Evolutionary conservation across 768 basidiomycete genomes (phyloP).

Genomic region (Rhizopogon vesiculosus): DNA sequence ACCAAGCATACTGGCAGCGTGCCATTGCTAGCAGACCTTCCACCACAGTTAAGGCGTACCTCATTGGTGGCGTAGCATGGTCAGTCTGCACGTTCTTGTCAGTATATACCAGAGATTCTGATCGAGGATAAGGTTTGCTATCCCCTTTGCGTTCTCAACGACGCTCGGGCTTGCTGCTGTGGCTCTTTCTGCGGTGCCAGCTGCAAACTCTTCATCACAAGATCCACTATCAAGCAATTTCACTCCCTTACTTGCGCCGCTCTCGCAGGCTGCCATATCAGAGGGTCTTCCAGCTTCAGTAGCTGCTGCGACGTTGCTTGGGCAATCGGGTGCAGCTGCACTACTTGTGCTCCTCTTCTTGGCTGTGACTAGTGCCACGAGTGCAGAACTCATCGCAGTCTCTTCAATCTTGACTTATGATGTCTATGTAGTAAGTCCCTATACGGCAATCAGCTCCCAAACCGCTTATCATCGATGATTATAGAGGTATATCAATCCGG

Average conservation of each 20-base stretch:
- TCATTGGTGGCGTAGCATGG: slow-evolving; percentile 89
- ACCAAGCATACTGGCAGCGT: slow-evolving; percentile 87
- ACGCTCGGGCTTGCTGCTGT: slow-evolving; percentile 86
- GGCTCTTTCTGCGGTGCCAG: slow-evolving; percentile 54
- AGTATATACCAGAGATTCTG: not conserved
- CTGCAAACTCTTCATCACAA: slow-evolving; percentile 19
- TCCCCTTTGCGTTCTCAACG: slow-evolving; percentile 83
- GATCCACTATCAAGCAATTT: slow-evolving; percentile 47
- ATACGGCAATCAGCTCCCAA: not conserved
- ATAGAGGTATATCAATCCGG: slow-evolving; percentile 75
- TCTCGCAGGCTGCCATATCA: slow-evolving; percentile 63
- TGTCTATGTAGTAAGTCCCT: slow-evolving; percentile 59
- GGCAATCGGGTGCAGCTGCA: slow-evolving; percentile 73
- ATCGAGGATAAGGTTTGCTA: slow-evolving; percentile 55
- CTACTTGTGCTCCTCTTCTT: slow-evolving; percentile 81
- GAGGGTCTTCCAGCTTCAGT: slow-evolving; percentile 88
- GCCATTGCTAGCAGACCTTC: slow-evolving; percentile 85
- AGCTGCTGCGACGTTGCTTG: slow-evolving; percentile 77
- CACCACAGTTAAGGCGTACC: slow-evolving; percentile 86
- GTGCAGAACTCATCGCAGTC: slow-evolving; percentile 90
- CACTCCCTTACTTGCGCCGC: slow-evolving; percentile 35
- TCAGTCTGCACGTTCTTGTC: slow-evolving; percentile 20
- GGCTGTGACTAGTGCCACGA: slow-evolving; percentile 81
- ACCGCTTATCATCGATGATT: not conserved
- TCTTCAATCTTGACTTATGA: slow-evolving; percentile 83